Evolutionary conservation across 495 filamentous ascomycete species (phyloP), one percentile per base, ranked within the genome.

Genomic region (Baudoinia panamericana): DNA sequence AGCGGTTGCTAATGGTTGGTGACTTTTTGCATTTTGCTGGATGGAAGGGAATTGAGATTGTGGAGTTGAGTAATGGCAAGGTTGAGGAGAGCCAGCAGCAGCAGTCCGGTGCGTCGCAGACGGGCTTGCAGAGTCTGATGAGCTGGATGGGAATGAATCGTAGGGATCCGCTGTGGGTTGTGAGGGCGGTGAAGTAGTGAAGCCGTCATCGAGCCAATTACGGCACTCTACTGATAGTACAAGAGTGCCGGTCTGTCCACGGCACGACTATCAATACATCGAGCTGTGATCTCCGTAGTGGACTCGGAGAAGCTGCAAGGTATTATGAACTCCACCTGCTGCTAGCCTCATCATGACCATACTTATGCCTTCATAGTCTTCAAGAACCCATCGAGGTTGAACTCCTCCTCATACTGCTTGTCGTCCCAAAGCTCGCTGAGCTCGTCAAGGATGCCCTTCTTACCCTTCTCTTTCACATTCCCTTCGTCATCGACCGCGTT

Each of bases 401-500:
- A 97, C 61, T 90, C 87, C 63, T 95, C 88, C 61, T 93, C 85
- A 62, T 97, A 97, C 63, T 90, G 86, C 39, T 69, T 72, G 52
- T 93, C 86, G 56, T 97, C 90, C 88, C 88, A 96, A 36, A 97
- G 67, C 61, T 97, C 90, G 43, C 84, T 86, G 30, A 97, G 57
- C 52, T 93, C 92, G 56, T 96, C 90, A 30, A 96, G 63, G 71
- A 80, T 84, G 26, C 87, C 86, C 68, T 90, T 94, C 71, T 93
- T 93, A 43, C 90, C 87, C 57, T 90, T 93, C 61, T 93, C 84
- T 54, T 84, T 75, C 37, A 96, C 79, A 46, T 95, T 80, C 25
- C 90, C 90, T 7, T 79, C 82, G 43, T 86, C 85, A 45, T 94
- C 88, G 31, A 95, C 84, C 76, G 92, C 87, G 52, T 93, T 84